These are phyloP conservation scores for Fusarium staphyleae DNA, from an alignment of 2,329 filamentous ascomycete genomes.

Conservation along the genomic window DNA sequence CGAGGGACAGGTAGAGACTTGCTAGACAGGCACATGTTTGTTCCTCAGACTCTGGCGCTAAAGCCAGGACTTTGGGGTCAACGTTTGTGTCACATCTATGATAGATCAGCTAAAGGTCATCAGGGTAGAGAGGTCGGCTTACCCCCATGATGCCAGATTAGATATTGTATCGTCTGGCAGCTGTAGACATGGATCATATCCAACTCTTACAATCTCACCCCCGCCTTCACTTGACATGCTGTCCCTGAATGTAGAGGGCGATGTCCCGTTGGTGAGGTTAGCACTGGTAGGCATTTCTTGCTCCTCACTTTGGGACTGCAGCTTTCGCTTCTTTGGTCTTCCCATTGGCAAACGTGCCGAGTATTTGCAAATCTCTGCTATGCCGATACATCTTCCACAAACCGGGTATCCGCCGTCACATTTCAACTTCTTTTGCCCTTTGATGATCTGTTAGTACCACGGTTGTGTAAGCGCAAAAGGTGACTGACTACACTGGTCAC, in stretches of 20 bases:
- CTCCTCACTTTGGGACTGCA: slow-evolving; percentile 11
- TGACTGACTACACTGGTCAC: slow-evolving; percentile 39
- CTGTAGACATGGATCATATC: slow-evolving; percentile 20
- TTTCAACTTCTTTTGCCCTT: slow-evolving; percentile 41
- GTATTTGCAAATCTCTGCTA: slow-evolving; percentile 30
- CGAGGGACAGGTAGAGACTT: slow-evolving; percentile 35
- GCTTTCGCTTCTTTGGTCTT: slow-evolving; percentile 38
- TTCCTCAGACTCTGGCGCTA: slow-evolving; percentile 15
- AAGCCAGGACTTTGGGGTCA: slow-evolving; percentile 14
- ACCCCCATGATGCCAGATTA: slow-evolving; percentile 27
- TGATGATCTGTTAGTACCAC: slow-evolving; percentile 10
- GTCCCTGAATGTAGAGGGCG: slow-evolving; percentile 14
- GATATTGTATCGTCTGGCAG: slow-evolving; percentile 12
- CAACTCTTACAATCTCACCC: slow-evolving; percentile 14
- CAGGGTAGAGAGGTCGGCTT: neutral
- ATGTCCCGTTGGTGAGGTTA: slow-evolving; percentile 5
- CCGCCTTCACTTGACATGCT: slow-evolving; percentile 13
- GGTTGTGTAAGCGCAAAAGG: slow-evolving; percentile 7
- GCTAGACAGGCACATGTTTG: slow-evolving; percentile 37
- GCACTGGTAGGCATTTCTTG: slow-evolving; percentile 6
- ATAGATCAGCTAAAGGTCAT: slow-evolving; percentile 11
- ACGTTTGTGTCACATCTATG: slow-evolving; percentile 31
- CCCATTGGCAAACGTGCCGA: slow-evolving; percentile 39
- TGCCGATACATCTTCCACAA: slow-evolving; percentile 29
- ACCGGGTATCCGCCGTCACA: slow-evolving; percentile 36